Conservation (phyloP, 2,329 filamentous ascomycete genomes). For the Xylariaceae sp. region DNA sequence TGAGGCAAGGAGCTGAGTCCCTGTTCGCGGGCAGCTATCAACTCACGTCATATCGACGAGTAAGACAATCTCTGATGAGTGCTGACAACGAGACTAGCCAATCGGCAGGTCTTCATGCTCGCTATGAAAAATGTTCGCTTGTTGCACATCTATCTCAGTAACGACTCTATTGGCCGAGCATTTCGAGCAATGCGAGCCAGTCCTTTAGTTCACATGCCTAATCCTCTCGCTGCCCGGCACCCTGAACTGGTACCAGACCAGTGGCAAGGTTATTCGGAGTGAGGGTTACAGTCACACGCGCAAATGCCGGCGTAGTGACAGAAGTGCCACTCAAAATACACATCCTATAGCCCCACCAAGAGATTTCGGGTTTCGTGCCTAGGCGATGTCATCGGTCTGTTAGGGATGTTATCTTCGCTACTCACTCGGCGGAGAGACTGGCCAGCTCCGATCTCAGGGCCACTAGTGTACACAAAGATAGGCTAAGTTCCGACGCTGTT, state of each 20-base stretch:
- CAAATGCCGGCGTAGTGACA: conserved; percentile 10
- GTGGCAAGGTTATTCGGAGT: conserved; percentile 25
- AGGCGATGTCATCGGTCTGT: conserved; percentile 31
- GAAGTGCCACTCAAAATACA: not conserved
- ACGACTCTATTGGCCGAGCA: conserved; percentile 23
- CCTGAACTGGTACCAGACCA: conserved; percentile 36
- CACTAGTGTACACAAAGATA: conserved; percentile 13
- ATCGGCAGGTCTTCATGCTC: conserved; percentile 7
- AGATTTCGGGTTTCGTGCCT: conserved; percentile 17
- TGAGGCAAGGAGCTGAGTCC: conserved; percentile 3
- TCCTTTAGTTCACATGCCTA: conserved; percentile 40
- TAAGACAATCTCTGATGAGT: conserved; percentile 4
- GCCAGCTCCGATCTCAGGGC: conserved; percentile 5
- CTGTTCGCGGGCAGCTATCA: not conserved
- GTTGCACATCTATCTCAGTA: conserved; percentile 8
- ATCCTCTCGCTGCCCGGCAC: conserved; percentile 31
- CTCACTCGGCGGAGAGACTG: conserved; percentile 20
- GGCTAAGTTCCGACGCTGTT: conserved; percentile 10
- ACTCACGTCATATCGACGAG: conserved; percentile 20
- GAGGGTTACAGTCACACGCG: conserved; percentile 38
- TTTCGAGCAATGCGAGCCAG: conserved; percentile 34
- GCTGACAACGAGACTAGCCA: conserved; percentile 7
- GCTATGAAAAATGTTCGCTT: conserved; percentile 1
- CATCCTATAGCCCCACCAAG: conserved; percentile 30
- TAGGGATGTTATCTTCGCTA: conserved; percentile 31